Base-by-base conservation (phyloP, 768 basidiomycete species). In the Phanerochaete carnosa region DNA sequence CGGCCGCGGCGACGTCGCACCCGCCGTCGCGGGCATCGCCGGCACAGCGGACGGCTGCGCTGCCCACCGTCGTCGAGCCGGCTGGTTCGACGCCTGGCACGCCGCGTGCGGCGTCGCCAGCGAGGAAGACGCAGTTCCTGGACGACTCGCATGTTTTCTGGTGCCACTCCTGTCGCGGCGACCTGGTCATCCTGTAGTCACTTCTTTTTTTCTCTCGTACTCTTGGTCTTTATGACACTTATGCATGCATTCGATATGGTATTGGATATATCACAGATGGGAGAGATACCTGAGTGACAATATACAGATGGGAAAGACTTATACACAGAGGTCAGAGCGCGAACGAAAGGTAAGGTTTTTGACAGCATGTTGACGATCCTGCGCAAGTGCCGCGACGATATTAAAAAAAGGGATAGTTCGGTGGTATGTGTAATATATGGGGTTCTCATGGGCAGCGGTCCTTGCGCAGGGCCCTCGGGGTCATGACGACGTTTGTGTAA, bases 121-220 rank as follows among this genome's bases (percentile, higher is more conserved):
- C 64, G 60, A 84, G 87, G 55, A 60, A 53, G 45, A 80, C 89
- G 2, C 90, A 92, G 68, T 94, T 93, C 69, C 76, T 93, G 76
- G 92, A 94, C 67, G 92, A 94, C 65, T 86, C 91, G 28, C 92
- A 94, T 70, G 84, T 94, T 19, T 94, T 94, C 75, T 94, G 92
- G 91, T 94, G 92, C 75, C 81, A 86, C 68, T 84, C 89, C 22
- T 94, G 92, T 78, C 79, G 76, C 52, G 92, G 92, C 50, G 92
- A 94, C 72, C 74, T 94, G 43, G 89, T 94, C 43, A 85, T 94
- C 62, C 74, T 94, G 60, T 90, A 74, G 65, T 54, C 51, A 9
- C 5, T 12, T 50, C 25, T 23, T 52, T 33, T 22, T 28, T 58
- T 62, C 1, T 25, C 28, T 59, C 53, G 28, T 43, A 16, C n/a